A percentile compares a stretch with the other conserved stretches of the same genome.
phyloP scores from a whole-genome alignment of 2,329 filamentous ascomycete genomes.

The Blastomyces gilchristii region DNA sequence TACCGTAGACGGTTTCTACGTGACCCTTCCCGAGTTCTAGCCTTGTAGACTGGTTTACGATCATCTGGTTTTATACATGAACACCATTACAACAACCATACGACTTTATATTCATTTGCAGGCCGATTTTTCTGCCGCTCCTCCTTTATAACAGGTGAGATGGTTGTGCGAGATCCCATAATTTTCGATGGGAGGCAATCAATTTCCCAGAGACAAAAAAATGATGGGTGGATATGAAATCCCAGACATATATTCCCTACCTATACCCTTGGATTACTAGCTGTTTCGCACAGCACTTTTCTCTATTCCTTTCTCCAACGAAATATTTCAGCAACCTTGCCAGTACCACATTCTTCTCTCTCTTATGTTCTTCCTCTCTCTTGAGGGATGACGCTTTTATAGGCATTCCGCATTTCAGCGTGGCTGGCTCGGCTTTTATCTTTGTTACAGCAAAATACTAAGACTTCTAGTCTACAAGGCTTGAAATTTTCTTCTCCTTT shows the following conservation, averaged over 20 bases:
- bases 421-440: background rate
- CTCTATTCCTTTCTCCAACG: background rate
- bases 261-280: constrained; percentile 5
- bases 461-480: background rate
- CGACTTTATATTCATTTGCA: background rate
- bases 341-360: background rate
- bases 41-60: constrained; percentile 26
- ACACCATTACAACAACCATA: background rate
- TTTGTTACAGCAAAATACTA: background rate
- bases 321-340: background rate
- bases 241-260: background rate
- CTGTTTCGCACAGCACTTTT: background rate
- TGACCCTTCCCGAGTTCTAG: constrained; percentile 37
- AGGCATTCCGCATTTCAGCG: background rate
- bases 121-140: background rate
- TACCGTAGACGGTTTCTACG: constrained; percentile 43
- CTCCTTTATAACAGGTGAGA: constrained; percentile 3
- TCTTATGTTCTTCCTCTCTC: background rate
- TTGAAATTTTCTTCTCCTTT: background rate
- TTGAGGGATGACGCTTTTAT: background rate
- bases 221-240: background rate
- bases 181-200: background rate
- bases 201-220: background rate
- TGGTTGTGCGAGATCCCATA: constrained; percentile 1
- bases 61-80: background rate